Base-by-base conservation (phyloP, 2,329 filamentous ascomycete genomes). In the Fusarium citri region DNA sequence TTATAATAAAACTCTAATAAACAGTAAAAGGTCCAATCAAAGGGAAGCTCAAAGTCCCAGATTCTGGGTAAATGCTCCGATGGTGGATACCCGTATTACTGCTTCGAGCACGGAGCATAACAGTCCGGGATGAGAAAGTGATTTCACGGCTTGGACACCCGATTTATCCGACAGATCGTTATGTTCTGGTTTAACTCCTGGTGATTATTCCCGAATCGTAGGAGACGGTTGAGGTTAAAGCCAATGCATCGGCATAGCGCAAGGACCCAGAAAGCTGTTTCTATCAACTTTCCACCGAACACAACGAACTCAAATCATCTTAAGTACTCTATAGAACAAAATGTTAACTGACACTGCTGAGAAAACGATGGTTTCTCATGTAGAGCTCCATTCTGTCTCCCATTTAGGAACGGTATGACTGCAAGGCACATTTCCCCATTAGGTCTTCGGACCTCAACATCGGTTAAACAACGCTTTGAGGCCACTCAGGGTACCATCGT, bases 391-490 rank as follows among this genome's bases (percentile, higher is more conserved):
- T 34, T 15, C 3, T 3, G 7, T 12, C 5, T n/a, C 30, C 16
- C 20, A 37, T 34, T 50, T 37, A 1, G 16, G 30, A 30, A 14
- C 22, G 15, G 34, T 34, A 25, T 26, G 12, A 9, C 28, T 3
- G 4, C 5, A 12, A 34, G 5, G 7, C 8, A 18, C 2, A 23
- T 9, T 63, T 42, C 58, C 46, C 6, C 1, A 55, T 63, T 37
- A 28, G 59, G 49, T 15, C 2, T 5, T 47, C 59, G 57, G 57
- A 63, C 23, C 31, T 55, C 10, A 4, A 37, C 6, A 41, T 8
- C n/a, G 20, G 42, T 55, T 26, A 41, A 22, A 47, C 22, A 42
- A 63, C 47, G 16, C 10, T 37, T 55, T 14, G n/a, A 28, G 31
- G 41, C 41, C 9, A 15, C 12, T 23, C 9, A 46, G 37, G n/a